Evolutionary conservation across 148 eudicot genomes (phyloP), one percentile per base, ranked within the genome.

Genomic region (Fallopia convolvulus): DNA sequence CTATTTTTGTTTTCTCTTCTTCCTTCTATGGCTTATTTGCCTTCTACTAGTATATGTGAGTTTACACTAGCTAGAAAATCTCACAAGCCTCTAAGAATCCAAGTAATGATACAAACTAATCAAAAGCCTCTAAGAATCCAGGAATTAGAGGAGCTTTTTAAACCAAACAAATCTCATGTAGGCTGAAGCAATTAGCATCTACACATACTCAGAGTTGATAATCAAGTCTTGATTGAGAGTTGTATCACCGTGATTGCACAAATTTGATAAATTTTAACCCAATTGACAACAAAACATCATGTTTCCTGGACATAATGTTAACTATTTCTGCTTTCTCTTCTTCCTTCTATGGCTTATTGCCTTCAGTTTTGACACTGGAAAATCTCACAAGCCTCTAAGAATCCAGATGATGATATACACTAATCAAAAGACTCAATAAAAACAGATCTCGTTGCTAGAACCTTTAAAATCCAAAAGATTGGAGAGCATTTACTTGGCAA

Each of bases 401-500:
- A 52, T 4, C 9, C 26, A 8, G 20, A 30, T 56, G 6, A 56
- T 56, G 2, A 50, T 13, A 58, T 12, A 9, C 21, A 20, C 11
- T n/a, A 6, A n/a, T 56, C 63, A 56, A 18, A n/a, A 2, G 65
- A 8, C 65, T 58, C 65, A 0, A 8, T 21, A 20, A 58, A 20
- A 9, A 58, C 58, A 52, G 21, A 52, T 52, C 58, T 52, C 20
- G 58, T 8, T 11, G 14, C 33, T 10, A 61, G 68, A 61, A 23
- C 1, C 15, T 26, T 21, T n/a, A 10, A 9, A 61, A 23, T 23
- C 10, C 72, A 68, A 68, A 66, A 68, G 72, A 68, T 39, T 39
- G 5, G 46, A 41, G 44, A 68, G 20, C 20, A 44, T 74, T 41
- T 89, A 91, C 99, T 56, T 90, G 99, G 79, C 99, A 95, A 26